Percentiles rank a stretch among this genome's conserved stretches.
Evolutionary conservation across 164 flowering plant genomes (phyloP).

Genomic region (Pachysandra terminalis): DNA sequence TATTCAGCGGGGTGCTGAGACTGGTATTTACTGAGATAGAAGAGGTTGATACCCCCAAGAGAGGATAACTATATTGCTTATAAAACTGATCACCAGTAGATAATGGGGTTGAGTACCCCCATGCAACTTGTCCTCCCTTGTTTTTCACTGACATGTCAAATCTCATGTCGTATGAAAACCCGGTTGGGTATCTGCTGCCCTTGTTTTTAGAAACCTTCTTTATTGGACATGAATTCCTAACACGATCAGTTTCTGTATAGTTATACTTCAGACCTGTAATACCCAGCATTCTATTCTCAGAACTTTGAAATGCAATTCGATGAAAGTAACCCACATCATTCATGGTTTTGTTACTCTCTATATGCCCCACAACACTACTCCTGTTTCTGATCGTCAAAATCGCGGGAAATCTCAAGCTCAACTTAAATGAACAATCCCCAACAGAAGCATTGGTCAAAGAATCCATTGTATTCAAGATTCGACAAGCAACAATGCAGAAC

Average conservation of each 20-base stretch:
- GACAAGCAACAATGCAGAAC: slow-evolving; percentile 42
- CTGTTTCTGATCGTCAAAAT: slow-evolving; percentile 35
- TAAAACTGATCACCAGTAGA: slow-evolving; percentile 33
- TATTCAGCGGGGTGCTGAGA: slow-evolving; percentile 28
- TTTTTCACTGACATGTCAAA: slow-evolving; percentile 35
- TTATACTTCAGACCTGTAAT: slow-evolving; percentile 38
- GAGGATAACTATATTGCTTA: not conserved
- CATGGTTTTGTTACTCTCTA: slow-evolving; percentile 45
- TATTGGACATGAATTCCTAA: slow-evolving; percentile 30
- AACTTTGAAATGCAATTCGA: slow-evolving; percentile 23
- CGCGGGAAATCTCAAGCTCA: slow-evolving; percentile 41
- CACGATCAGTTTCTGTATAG: slow-evolving; percentile 38
- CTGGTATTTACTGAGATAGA: slow-evolving; percentile 6
- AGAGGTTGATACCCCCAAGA: not conserved
- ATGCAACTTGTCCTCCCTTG: slow-evolving; percentile 9
- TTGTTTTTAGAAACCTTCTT: slow-evolving; percentile 17
- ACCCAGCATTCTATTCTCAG: not conserved
- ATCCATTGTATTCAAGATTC: slow-evolving; percentile 22
- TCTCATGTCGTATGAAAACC: slow-evolving; percentile 39
- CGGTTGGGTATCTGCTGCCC: slow-evolving; percentile 37
- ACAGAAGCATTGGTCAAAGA: slow-evolving; percentile 31
- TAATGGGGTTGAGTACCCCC: slow-evolving; percentile 40
- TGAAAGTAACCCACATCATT: slow-evolving; percentile 45
- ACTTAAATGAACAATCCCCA: slow-evolving; percentile 55
- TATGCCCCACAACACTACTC: slow-evolving; percentile 34